Evolutionary conservation across 768 basidiomycete species (phyloP).

Genomic region (Leccinum imitatum): DNA sequence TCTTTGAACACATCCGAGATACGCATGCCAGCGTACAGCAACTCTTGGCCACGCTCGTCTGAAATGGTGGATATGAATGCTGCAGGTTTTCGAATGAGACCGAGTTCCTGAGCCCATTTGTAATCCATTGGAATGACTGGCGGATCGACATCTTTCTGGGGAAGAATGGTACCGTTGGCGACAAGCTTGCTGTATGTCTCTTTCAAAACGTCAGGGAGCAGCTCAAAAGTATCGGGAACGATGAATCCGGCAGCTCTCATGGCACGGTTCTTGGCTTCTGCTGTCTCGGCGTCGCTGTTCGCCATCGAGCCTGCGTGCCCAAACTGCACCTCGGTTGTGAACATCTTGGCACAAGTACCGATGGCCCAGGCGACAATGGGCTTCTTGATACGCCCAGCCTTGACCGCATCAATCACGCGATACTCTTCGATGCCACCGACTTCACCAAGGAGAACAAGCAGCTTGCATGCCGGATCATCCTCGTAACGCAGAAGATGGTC

Average conservation of each 20-base stretch:
- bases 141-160: conserved; percentile 79
- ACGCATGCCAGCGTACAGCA: conserved; percentile 97
- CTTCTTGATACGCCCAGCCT: conserved; percentile 90
- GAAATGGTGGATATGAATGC: conserved; percentile 99
- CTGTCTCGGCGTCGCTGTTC: conserved; percentile 96
- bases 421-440: conserved; percentile 99
- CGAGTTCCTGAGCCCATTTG: conserved; percentile 99
- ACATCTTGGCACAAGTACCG: conserved; percentile 99
- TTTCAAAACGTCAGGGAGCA: conserved; percentile 82
- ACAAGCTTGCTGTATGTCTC: conserved; percentile 86
- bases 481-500: conserved; percentile 98
- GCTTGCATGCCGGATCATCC: conserved; percentile 95
- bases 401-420: conserved; percentile 97
- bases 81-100: conserved; percentile 97
- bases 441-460: conserved; percentile 98
- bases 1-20: conserved; percentile 99
- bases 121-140: conserved; percentile 99
- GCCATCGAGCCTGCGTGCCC: conserved; percentile 99
- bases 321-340: conserved; percentile 98
- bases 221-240: conserved; percentile 97
- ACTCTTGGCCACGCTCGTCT: conserved; percentile 98
- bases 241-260: conserved; percentile 96
- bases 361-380: conserved; percentile 99
- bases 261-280: conserved; percentile 94
- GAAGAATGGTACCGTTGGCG: conserved; percentile 59